These are phyloP conservation scores for Malus hybrid DNA, from an alignment of 331 rosid species.

Conservation along the genomic window DNA sequence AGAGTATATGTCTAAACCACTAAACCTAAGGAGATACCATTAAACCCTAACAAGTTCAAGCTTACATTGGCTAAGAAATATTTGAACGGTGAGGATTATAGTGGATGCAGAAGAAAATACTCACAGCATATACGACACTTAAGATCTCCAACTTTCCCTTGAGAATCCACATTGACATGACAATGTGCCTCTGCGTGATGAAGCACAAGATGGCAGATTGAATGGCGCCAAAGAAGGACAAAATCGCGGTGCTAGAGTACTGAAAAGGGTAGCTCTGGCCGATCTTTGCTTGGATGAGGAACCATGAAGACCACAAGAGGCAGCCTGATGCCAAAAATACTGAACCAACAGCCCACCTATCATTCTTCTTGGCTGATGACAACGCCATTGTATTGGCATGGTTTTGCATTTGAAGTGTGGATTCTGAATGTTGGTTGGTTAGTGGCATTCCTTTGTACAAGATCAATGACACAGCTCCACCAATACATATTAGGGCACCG, in stretches of 20 bases:
- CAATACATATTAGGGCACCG: constrained; percentile 50
- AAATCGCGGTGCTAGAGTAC: constrained; percentile 71
- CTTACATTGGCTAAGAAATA: too few species aligned
- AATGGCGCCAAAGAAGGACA: constrained; percentile 62
- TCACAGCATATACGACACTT: constrained; percentile 55
- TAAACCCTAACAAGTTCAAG: too few species aligned
- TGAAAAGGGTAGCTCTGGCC: constrained; percentile 56
- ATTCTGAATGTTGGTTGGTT: constrained; percentile 23
- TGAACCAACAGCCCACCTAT: constrained; percentile 61
- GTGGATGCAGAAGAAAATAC: constrained; percentile 2
- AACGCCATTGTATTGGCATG: not conserved
- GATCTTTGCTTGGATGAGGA: constrained; percentile 67
- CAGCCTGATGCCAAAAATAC: constrained; percentile 43
- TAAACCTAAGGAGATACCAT: too few species aligned
- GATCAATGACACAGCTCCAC: constrained; percentile 52
- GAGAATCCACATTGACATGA: constrained; percentile 52
- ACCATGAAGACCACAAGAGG: constrained; percentile 87
- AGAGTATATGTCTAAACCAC: too few species aligned
- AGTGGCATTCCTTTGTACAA: constrained; percentile 66
- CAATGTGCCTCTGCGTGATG: constrained; percentile 32
- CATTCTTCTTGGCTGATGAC: constrained; percentile 13
- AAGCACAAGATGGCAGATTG: constrained; percentile 59
- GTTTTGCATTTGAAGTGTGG: constrained; percentile 1
- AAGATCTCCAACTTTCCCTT: constrained; percentile 55
- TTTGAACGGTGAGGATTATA: too few species aligned